phyloP scores from a whole-genome alignment of 768 basidiomycete species.

The Chalciporus chontae region DNA sequence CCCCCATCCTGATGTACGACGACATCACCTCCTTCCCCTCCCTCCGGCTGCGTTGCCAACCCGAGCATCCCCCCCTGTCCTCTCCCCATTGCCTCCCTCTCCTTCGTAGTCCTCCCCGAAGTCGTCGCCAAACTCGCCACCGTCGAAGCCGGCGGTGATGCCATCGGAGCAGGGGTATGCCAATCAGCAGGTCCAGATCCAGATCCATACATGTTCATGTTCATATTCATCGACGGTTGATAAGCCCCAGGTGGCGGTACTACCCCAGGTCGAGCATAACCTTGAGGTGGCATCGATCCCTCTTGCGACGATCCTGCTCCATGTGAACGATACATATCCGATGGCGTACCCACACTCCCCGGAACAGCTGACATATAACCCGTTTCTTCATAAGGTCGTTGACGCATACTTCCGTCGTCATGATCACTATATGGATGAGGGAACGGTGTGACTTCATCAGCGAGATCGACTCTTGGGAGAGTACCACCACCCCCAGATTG shows the following conservation, averaged over 20 bases:
- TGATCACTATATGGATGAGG: slow-evolving; percentile 2
- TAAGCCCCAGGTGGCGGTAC: slow-evolving; percentile 2
- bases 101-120: slow-evolving; percentile 17
- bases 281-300: neutral
- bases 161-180: slow-evolving; percentile 12
- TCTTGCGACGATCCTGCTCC: neutral
- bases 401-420: slow-evolving; percentile 21
- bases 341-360: neutral
- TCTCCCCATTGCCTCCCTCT: slow-evolving; percentile 22
- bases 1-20: slow-evolving; percentile 29
- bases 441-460: slow-evolving; percentile 29
- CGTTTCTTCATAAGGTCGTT: slow-evolving; percentile 10
- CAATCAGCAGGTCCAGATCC: slow-evolving; percentile 18
- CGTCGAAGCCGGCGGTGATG: slow-evolving; percentile 25
- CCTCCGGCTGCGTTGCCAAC: slow-evolving; percentile 22
- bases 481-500: slow-evolving; percentile 19
- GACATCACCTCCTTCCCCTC: slow-evolving; percentile 15
- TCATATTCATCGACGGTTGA: slow-evolving; percentile 6
- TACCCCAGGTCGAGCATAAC: neutral
- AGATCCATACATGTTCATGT: slow-evolving; percentile 12
- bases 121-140: slow-evolving; percentile 5
- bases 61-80: slow-evolving; percentile 12
- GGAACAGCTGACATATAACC: slow-evolving; percentile 5
- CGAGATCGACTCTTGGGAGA: slow-evolving; percentile 26
- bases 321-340: slow-evolving; percentile 9